These are phyloP conservation scores for Pichiaceae sp. DNA, from an alignment of 1,139 yeast genomes.

Conservation along the genomic window DNA sequence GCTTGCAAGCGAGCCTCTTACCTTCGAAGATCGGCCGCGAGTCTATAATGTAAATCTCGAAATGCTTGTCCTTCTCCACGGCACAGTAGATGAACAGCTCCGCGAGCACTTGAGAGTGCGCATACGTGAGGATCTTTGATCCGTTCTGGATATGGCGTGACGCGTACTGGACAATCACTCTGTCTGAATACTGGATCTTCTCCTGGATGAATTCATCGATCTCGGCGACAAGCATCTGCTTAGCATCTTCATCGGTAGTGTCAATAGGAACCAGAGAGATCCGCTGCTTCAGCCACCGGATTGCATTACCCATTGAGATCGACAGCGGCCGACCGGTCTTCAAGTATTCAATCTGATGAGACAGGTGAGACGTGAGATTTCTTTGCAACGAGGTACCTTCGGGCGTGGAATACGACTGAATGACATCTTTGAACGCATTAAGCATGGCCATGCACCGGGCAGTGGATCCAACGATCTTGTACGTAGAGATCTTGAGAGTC, in stretches of 20 bases:
- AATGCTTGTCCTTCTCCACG: conserved; percentile 49
- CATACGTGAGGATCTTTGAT: conserved; percentile 79
- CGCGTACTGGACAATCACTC: conserved; percentile 76
- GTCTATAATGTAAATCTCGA: conserved; percentile 82
- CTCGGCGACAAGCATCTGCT: conserved; percentile 50
- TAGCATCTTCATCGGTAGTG: conserved; percentile 65
- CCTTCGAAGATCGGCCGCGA: conserved; percentile 97
- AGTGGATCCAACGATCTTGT: conserved; percentile 82
- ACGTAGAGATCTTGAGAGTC: conserved; percentile 75
- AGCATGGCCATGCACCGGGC: conserved; percentile 82
- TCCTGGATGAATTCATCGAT: conserved; percentile 82
- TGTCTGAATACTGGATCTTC: conserved; percentile 76
- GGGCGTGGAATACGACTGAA: conserved; percentile 78
- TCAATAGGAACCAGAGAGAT: conserved; percentile 74
- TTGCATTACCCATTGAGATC: conserved; percentile 95
- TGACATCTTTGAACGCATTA: conserved; percentile 74
- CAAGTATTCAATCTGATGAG: conserved; percentile 91
- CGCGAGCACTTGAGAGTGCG: conserved; percentile 77
- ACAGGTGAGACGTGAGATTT: conserved; percentile 78
- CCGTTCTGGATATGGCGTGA: conserved; percentile 69
- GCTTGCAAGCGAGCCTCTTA: conserved; percentile 55
- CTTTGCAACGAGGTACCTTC: conserved; percentile 78
- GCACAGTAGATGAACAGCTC: conserved; percentile 69
- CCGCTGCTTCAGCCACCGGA: conserved; percentile 93
- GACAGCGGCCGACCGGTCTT: conserved; percentile 89